Conservation (phyloP, 257 asterid genomes). For the Solanum etuberosum region DNA sequence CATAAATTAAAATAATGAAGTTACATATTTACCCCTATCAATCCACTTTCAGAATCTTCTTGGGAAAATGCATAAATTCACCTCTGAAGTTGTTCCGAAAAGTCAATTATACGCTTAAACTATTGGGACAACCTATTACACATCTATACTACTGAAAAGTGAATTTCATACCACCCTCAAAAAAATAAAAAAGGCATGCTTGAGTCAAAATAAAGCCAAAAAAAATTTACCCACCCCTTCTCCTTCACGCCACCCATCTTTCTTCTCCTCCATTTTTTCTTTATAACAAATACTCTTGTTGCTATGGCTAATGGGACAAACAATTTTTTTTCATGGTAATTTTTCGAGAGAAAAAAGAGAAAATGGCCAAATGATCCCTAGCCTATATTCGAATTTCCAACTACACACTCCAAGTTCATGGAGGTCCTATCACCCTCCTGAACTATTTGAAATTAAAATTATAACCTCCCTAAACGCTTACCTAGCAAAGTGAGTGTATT, state of each 20-base stretch:
- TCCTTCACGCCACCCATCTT: neutral
- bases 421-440: no score
- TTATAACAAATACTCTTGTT: neutral
- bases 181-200: neutral
- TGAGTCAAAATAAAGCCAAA: neutral
- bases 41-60: neutral
- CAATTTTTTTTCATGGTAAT: no score
- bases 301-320: neutral
- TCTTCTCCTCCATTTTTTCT: neutral
- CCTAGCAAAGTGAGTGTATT: no score
- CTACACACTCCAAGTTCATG: no score
- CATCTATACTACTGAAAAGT: neutral
- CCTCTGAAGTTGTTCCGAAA: no score
- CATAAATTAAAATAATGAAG: no score
- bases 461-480: no score
- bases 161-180: neutral
- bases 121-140: neutral
- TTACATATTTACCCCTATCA: neutral
- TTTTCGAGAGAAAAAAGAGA: neutral
- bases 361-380: no score
- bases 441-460: no score
- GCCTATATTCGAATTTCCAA: no score
- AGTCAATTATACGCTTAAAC: no score
- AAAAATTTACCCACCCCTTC: neutral
- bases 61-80: neutral